These are phyloP conservation scores for Davidsoniella virescens DNA, from an alignment of 2,329 filamentous ascomycete species.

Conservation along the genomic window DNA sequence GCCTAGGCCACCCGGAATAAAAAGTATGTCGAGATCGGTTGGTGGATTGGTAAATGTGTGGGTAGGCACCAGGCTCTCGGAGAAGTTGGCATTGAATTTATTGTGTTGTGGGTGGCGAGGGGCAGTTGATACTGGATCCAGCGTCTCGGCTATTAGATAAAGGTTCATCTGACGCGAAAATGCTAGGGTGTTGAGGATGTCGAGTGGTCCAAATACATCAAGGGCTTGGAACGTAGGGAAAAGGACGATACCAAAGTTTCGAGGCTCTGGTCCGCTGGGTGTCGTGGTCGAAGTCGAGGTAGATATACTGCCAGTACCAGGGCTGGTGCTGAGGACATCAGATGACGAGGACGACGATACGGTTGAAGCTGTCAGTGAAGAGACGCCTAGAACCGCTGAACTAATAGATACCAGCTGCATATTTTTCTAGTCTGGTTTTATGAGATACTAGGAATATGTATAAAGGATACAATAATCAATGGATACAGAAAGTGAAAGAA, in stretches of 20 bases:
- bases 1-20: constrained; percentile 49
- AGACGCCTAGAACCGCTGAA: background rate
- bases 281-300: too few relatives aligned
- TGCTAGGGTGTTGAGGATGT: constrained; percentile 27
- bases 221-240: constrained; percentile 29
- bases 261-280: too few relatives aligned
- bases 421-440: background rate
- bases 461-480: too few relatives aligned
- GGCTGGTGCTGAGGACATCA: background rate
- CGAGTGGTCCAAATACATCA: constrained; percentile 31
- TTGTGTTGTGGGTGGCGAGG: constrained; percentile 17
- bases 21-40: constrained; percentile 40
- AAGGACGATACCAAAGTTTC: constrained; percentile 26
- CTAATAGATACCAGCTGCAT: background rate
- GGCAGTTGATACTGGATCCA: constrained; percentile 27
- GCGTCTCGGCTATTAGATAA: constrained; percentile 24
- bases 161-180: constrained; percentile 23
- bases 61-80: constrained; percentile 24
- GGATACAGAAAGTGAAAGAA: too few relatives aligned
- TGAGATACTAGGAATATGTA: too few relatives aligned
- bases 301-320: too few relatives aligned
- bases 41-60: constrained; percentile 36
- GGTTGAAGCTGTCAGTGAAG: background rate
- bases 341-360: background rate
- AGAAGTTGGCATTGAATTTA: constrained; percentile 22